Percentiles rank a stretch among this genome's conserved stretches.
Conservation (phyloP, 2,329 filamentous ascomycete species). For the Fusarium albidum region DNA sequence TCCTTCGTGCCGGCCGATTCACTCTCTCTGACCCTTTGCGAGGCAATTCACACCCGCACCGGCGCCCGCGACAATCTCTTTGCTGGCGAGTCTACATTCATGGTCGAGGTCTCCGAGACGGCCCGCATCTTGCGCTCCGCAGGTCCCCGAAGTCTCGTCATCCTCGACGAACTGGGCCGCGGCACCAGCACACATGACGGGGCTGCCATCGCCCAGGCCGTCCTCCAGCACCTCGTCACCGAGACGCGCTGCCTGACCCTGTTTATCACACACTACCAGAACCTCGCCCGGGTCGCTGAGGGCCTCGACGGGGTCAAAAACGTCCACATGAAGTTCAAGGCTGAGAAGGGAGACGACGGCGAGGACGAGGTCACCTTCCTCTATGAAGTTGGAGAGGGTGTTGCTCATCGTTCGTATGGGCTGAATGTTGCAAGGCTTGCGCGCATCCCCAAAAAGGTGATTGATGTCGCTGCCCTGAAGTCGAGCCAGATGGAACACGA, state of each 20-base stretch:
- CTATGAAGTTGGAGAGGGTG: constrained; percentile 90
- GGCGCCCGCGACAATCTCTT: constrained; percentile 97
- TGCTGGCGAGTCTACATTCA: constrained; percentile 93
- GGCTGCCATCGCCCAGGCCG: constrained; percentile 92
- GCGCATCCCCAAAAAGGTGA: constrained; percentile 76
- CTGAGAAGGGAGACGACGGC: constrained; percentile 50
- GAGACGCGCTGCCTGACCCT: constrained; percentile 81
- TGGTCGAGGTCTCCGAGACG: constrained; percentile 96
- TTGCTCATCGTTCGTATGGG: constrained; percentile 93
- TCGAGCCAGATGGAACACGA: constrained; percentile 81
- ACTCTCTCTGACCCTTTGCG: constrained; percentile 80
- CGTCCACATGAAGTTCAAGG: constrained; percentile 91
- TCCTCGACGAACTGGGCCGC: constrained; percentile 92
- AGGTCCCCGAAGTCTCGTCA: constrained; percentile 83
- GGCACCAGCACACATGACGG: constrained; percentile 96
- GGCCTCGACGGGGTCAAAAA: constrained; percentile 79
- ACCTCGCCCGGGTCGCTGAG: constrained; percentile 74
- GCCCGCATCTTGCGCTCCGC: constrained; percentile 89
- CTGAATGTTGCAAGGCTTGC: constrained; percentile 91
- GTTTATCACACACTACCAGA: constrained; percentile 98
- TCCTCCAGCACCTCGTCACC: constrained; percentile 83
- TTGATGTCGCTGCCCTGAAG: constrained; percentile 82
- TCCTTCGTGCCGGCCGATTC: constrained; percentile 87
- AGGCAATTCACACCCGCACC: constrained; percentile 95
- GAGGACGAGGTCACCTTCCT: constrained; percentile 90